Evolutionary conservation across 2,329 filamentous ascomycete species (phyloP).

Genomic region (Sphaceloma murrayae): DNA sequence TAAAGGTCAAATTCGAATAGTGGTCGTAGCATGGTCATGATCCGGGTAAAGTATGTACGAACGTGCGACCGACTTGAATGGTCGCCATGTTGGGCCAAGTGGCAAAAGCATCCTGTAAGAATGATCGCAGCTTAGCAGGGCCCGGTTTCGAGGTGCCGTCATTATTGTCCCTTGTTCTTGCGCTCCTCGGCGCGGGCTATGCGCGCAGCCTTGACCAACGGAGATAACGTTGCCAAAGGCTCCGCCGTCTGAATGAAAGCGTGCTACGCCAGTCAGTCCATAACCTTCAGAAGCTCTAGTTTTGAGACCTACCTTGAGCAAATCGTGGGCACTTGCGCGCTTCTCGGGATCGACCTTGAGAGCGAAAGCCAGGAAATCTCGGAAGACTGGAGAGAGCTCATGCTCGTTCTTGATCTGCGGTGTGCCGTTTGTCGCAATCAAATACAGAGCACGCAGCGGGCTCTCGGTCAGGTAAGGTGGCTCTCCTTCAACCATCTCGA

Average conservation of each 20-base stretch:
- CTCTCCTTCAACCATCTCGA: slow-evolving; percentile 99
- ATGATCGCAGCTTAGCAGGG: slow-evolving; percentile 2
- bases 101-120: slow-evolving; percentile 11
- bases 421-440: slow-evolving; percentile 95
- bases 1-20: too few relatives aligned
- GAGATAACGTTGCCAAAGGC: slow-evolving; percentile 60
- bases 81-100: slow-evolving; percentile 1
- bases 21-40: slow-evolving; percentile 11
- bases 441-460: slow-evolving; percentile 80
- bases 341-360: slow-evolving; percentile 96
- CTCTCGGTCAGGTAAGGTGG: slow-evolving; percentile 95
- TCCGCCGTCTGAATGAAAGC: slow-evolving; percentile 45
- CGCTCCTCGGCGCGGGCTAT: slow-evolving; percentile 73
- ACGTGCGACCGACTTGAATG: neutral
- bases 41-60: slow-evolving; percentile 3
- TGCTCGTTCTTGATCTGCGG: slow-evolving; percentile 91
- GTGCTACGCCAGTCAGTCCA: slow-evolving; percentile 28
- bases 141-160: too few relatives aligned
- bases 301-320: slow-evolving; percentile 66
- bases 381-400: slow-evolving; percentile 68
- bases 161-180: slow-evolving; percentile 39
- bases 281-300: neutral
- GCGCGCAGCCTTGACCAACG: slow-evolving; percentile 76
- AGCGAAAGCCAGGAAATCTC: slow-evolving; percentile 85
- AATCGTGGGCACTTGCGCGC: slow-evolving; percentile 85